Evolutionary conservation across 2,329 filamentous ascomycete genomes (phyloP), one percentile per base, ranked within the genome.

Genomic region (Sclerotinia spermophila): DNA sequence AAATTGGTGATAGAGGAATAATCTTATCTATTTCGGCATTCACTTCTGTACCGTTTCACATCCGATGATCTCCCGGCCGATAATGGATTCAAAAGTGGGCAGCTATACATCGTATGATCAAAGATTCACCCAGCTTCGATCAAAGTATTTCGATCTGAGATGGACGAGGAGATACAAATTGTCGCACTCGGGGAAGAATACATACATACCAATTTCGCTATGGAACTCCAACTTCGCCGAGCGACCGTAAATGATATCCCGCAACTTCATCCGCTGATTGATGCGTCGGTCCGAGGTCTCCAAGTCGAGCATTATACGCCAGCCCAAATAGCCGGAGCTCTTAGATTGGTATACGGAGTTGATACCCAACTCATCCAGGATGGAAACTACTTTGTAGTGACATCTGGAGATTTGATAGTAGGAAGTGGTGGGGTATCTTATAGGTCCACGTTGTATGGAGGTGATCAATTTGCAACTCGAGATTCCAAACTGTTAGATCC

Each of bases 161-260:
- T 5, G 17, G 24, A 30, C 7, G n/a, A 65, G 38, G n/a, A 42
- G 24, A 6, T 56, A 35, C 11, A 61, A 38, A 45, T 48, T 27
- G 24, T 61, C 45, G 24, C 19, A 61, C 44, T 24, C 17, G 21
- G 60, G 19, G 17, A 24, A 60, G 27, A 35, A 60, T 19, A 35
- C n/a, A n/a, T n/a, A 53, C 40, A 48, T 42, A 56, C 30, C 45
- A 38, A 53, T 53, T 60, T 27, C 21, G 42, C 21, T 51, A 69
- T 69, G 68, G 38, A 61, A 33, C 67, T 68, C 40, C 56, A 66
- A 53, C 55, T 74, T 64, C 72, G 74, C 56, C 53, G 35, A 51
- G 74, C 73, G n/a, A 73, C 72, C 13, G 27, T 65, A 15, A 59
- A 67, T 44, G 74, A 75, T 38, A 75, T 74, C 38, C 71, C 71